Conservation (phyloP, 345 rosid species). For the Lepidium didymum region DNA sequence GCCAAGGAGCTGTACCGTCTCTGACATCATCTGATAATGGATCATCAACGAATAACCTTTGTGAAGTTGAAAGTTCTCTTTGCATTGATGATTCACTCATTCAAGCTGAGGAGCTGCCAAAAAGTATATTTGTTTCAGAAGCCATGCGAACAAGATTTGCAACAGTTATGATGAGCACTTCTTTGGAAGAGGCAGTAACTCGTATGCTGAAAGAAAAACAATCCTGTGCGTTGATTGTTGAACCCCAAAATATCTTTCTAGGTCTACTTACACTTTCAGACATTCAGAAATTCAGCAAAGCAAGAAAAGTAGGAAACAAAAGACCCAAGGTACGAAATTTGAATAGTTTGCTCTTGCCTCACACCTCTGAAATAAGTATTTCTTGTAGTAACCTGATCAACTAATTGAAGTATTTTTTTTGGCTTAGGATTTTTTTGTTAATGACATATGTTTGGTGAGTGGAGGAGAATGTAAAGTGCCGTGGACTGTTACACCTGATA, state of each 20-base stretch:
- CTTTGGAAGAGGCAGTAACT: slow-evolving; percentile 60
- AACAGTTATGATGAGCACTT: slow-evolving; percentile 56
- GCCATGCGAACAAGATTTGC: slow-evolving; percentile 88
- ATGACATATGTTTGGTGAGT: slow-evolving; percentile 48
- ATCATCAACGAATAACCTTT: slow-evolving; percentile 44
- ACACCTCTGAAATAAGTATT: not conserved
- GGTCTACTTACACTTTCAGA: slow-evolving; percentile 65
- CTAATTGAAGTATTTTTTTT: slow-evolving; percentile 2
- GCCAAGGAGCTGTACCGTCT: slow-evolving; percentile 25
- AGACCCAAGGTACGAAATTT: slow-evolving; percentile 42
- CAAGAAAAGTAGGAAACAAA: slow-evolving; percentile 31
- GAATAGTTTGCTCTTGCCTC: not conserved
- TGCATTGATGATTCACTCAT: slow-evolving; percentile 46
- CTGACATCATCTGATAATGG: slow-evolving; percentile 27
- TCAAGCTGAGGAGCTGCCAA: slow-evolving; percentile 38
- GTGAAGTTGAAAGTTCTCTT: slow-evolving; percentile 89
- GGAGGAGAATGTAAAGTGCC: slow-evolving; percentile 47
- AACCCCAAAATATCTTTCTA: slow-evolving; percentile 48
- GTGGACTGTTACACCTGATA: slow-evolving; percentile 65
- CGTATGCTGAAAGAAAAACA: slow-evolving; percentile 91
- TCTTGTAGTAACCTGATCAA: not conserved
- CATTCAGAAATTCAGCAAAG: slow-evolving; percentile 52
- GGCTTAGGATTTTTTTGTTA: slow-evolving; percentile 52
- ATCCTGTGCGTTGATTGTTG: slow-evolving; percentile 72
- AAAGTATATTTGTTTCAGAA: slow-evolving; percentile 56